phyloP scores from a whole-genome alignment of 1,139 yeast genomes.

The Blastobotrys indianensis region DNA sequence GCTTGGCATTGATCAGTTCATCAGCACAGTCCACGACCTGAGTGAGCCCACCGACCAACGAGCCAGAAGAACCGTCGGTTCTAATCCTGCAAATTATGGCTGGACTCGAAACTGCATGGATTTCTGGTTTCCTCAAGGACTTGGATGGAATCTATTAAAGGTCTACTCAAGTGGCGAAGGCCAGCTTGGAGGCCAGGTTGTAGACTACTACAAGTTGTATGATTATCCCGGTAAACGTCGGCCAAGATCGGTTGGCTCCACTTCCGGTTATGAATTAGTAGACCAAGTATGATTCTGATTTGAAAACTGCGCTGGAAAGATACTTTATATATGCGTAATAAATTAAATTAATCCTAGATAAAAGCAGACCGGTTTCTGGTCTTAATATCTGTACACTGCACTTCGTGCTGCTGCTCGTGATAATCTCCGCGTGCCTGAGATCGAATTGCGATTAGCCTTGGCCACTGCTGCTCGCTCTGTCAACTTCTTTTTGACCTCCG shows the following conservation, averaged over 20 bases:
- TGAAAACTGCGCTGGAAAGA: neutral
- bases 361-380: no score
- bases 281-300: slow-evolving; percentile 7
- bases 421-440: no score
- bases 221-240: slow-evolving; percentile 26
- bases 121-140: slow-evolving; percentile 35
- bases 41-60: slow-evolving; percentile 13
- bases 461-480: no score
- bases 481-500: no score
- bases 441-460: no score
- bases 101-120: slow-evolving; percentile 34
- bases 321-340: no score
- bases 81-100: slow-evolving; percentile 36
- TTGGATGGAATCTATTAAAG: slow-evolving; percentile 19
- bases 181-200: slow-evolving; percentile 30
- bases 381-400: no score
- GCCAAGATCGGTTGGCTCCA: neutral
- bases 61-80: slow-evolving; percentile 3
- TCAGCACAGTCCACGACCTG: slow-evolving; percentile 31
- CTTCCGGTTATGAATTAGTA: slow-evolving; percentile 18
- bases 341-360: no score
- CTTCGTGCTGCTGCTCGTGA: no score
- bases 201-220: slow-evolving; percentile 35
- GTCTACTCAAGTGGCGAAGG: slow-evolving; percentile 28
- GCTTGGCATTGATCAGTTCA: slow-evolving; percentile 38